phyloP scores from a whole-genome alignment of 2,329 filamentous ascomycete species.

The Leptographium radiaticola region DNA sequence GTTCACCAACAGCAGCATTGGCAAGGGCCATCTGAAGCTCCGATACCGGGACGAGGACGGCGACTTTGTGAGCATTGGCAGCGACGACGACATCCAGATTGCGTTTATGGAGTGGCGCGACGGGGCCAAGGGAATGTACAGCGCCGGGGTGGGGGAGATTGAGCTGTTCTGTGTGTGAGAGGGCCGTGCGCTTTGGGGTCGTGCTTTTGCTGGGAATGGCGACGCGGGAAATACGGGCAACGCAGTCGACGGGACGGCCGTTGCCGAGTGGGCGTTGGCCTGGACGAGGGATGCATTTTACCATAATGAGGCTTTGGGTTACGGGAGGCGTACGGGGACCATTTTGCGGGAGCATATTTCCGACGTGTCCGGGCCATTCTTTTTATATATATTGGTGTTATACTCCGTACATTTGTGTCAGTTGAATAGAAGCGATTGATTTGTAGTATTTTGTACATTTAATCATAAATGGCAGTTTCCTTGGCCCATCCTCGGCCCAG shows the following conservation, averaged over 20 bases:
- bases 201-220: no score
- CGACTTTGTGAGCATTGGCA: slow-evolving; percentile 86
- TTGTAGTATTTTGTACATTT: no score
- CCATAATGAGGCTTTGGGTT: not conserved
- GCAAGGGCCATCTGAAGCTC: slow-evolving; percentile 68
- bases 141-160: slow-evolving; percentile 73
- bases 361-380: not conserved
- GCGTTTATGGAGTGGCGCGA: slow-evolving; percentile 93
- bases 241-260: not conserved
- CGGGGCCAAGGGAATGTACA: slow-evolving; percentile 39
- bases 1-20: slow-evolving; percentile 74
- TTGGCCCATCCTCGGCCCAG: no score
- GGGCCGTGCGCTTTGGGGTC: no score
- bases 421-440: no score
- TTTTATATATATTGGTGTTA: not conserved
- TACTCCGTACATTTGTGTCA: no score
- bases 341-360: not conserved
- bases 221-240: not conserved
- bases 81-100: slow-evolving; percentile 91
- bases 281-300: not conserved
- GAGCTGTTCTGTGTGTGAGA: slow-evolving; percentile 65
- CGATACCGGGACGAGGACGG: slow-evolving; percentile 88
- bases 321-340: not conserved
- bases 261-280: no score
- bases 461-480: no score